A percentile compares a stretch with the other conserved stretches of the same genome.
Evolutionary conservation across 164 flowering plant species (phyloP).

Genomic region (Tinospora cordifolia): DNA sequence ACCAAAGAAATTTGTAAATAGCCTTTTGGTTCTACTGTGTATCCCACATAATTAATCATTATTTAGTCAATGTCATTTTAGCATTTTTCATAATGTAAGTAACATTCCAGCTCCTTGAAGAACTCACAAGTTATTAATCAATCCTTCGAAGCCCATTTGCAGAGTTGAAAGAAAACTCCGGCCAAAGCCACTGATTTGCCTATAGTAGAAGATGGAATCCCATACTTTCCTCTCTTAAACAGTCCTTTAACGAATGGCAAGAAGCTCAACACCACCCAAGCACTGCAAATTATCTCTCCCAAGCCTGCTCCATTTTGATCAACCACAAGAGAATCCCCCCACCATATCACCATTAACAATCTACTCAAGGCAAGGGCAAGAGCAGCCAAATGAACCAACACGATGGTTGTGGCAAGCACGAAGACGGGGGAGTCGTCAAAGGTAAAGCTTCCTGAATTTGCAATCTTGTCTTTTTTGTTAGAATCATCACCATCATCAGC

Average conservation of each 20-base stretch:
- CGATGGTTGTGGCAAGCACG: slow-evolving; percentile 31
- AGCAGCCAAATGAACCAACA: slow-evolving; percentile 35
- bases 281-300: slow-evolving; percentile 35
- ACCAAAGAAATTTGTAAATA: too few species aligned
- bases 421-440: slow-evolving; percentile 43
- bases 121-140: too few species aligned
- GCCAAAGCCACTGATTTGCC: slow-evolving; percentile 32
- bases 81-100: too few species aligned
- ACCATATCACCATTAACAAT: too few species aligned
- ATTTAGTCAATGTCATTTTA: too few species aligned
- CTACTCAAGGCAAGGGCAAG: too few species aligned
- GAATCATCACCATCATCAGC: neutral
- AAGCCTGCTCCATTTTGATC: slow-evolving; percentile 22
- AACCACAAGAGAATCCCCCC: too few species aligned
- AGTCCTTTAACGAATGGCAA: slow-evolving; percentile 47
- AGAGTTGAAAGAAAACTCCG: slow-evolving; percentile 25
- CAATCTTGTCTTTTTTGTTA: neutral
- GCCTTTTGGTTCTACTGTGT: too few species aligned
- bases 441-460: slow-evolving; percentile 27
- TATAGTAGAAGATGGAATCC: slow-evolving; percentile 42
- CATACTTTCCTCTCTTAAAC: slow-evolving; percentile 41
- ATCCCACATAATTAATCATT: too few species aligned
- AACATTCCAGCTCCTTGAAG: too few species aligned
- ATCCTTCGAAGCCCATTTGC: too few species aligned
- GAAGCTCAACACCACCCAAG: slow-evolving; percentile 34